phyloP scores from a whole-genome alignment of 2,329 filamentous ascomycete genomes.

The Colletotrichum lentis region DNA sequence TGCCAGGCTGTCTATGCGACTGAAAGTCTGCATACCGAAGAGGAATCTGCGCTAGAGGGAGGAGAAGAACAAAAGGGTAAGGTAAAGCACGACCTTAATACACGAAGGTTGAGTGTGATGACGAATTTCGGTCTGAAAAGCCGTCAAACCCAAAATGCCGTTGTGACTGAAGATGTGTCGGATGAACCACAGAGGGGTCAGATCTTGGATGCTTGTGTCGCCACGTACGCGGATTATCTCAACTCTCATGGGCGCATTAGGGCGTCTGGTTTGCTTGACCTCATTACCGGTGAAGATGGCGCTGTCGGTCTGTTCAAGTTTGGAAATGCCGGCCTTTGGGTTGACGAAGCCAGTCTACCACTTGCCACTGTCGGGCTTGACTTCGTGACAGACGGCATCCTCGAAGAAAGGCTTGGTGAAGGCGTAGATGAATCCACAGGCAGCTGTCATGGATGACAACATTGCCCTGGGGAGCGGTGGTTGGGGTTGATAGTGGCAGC shows the following conservation, averaged over 20 bases:
- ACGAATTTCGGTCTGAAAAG: conserved; percentile 1
- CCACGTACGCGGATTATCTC: neutral
- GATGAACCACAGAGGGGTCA: conserved; percentile 2
- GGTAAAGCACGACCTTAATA: neutral
- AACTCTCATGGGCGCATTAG: neutral
- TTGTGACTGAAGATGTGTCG: neutral
- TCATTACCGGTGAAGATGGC: neutral
- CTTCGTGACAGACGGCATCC: conserved; percentile 5
- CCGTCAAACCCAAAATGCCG: conserved; percentile 5
- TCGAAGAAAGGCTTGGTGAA: neutral
- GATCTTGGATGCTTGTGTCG: neutral
- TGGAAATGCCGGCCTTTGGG: neutral
- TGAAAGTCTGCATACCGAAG: conserved; percentile 4
- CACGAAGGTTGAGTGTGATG: neutral
- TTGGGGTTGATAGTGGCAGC: neutral
- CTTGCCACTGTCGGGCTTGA: conserved; percentile 9
- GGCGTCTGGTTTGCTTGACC: neutral
- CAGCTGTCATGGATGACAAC: neutral
- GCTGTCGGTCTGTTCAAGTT: neutral
- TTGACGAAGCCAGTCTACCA: conserved; percentile 14
- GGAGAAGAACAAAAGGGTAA: neutral
- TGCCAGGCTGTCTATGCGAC: neutral
- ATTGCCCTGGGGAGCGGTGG: neutral
- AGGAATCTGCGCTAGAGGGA: neutral
- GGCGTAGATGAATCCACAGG: conserved; percentile 13